Conservation (phyloP, 140 eudicot genomes). For the Ambrosia hybrid region DNA sequence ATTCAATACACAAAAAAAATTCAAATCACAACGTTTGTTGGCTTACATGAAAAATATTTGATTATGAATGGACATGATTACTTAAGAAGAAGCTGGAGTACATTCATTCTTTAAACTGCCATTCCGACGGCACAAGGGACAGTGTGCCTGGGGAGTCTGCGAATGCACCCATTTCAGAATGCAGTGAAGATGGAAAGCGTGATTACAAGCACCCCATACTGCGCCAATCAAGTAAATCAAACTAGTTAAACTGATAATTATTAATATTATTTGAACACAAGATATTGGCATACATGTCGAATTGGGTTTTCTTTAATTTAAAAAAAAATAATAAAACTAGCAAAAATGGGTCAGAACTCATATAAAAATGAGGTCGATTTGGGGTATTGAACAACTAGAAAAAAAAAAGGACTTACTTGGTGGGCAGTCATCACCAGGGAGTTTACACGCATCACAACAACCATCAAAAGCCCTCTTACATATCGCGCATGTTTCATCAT, state of each 20-base stretch:
- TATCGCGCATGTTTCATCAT: slow-evolving; percentile 96
- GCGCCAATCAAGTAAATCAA: slow-evolving; percentile 23
- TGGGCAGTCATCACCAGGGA: slow-evolving; percentile 94
- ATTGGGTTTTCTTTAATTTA: no score
- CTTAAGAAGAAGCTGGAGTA: not conserved
- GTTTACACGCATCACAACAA: slow-evolving; percentile 97
- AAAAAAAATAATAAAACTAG: no score
- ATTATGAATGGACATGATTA: no score
- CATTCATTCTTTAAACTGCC: slow-evolving; percentile 86
- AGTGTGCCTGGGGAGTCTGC: slow-evolving; percentile 92
- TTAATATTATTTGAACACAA: not conserved
- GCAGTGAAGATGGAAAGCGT: slow-evolving; percentile 98
- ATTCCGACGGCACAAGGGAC: slow-evolving; percentile 95
- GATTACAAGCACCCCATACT: slow-evolving; percentile 99
- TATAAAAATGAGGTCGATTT: no score
- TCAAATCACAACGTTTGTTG: no score
- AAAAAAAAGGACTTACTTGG: slow-evolving; percentile 47
- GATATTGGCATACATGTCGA: no score
- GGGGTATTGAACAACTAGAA: no score
- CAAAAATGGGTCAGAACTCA: no score
- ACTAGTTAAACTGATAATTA: not conserved
- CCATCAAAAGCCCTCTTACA: slow-evolving; percentile 98
- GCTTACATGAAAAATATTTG: no score
- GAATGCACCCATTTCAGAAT: slow-evolving; percentile 98
- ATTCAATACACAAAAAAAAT: no score